Conservation (phyloP, 2,329 filamentous ascomycete genomes). For the Claviceps spartinae region DNA sequence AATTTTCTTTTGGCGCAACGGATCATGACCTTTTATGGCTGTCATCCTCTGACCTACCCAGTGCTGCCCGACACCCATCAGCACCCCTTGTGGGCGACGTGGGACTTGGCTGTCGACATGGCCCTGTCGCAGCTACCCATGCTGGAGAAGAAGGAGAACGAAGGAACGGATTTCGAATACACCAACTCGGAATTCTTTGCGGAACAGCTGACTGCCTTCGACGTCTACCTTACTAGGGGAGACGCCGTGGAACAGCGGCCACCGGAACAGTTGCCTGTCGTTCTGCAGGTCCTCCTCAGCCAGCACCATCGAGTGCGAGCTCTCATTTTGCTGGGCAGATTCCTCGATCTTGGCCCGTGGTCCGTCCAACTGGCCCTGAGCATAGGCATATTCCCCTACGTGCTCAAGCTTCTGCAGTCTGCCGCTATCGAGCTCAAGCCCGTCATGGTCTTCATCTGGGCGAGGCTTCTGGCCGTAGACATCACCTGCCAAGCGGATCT, state of each 20-base stretch:
- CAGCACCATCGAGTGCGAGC: conserved; percentile 88
- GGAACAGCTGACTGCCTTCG: conserved; percentile 92
- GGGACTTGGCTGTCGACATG: conserved; percentile 95
- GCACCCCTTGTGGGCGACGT: conserved; percentile 91
- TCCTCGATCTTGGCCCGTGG: conserved; percentile 92
- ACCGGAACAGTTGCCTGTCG: conserved; percentile 89
- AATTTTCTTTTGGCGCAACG: conserved; percentile 92
- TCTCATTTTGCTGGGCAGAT: conserved; percentile 80
- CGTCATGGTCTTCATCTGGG: conserved; percentile 99
- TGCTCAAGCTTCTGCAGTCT: conserved; percentile 91
- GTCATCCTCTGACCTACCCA: conserved; percentile 84
- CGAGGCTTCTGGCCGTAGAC: conserved; percentile 86
- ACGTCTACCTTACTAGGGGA: conserved; percentile 79
- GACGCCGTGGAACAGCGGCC: conserved; percentile 71
- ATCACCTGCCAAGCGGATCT: conserved; percentile 86
- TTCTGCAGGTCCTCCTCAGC: conserved; percentile 87
- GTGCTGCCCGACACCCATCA: conserved; percentile 88
- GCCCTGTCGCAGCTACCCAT: conserved; percentile 80
- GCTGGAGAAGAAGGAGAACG: conserved; percentile 65
- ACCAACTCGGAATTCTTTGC: conserved; percentile 93
- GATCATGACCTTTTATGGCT: conserved; percentile 93
- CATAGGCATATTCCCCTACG: conserved; percentile 97
- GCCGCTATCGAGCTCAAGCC: conserved; percentile 90
- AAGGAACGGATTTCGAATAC: conserved; percentile 72
- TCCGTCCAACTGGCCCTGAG: conserved; percentile 95